Base-by-base conservation (phyloP, 345 rosid species). In the Ceriops decandra region DNA sequence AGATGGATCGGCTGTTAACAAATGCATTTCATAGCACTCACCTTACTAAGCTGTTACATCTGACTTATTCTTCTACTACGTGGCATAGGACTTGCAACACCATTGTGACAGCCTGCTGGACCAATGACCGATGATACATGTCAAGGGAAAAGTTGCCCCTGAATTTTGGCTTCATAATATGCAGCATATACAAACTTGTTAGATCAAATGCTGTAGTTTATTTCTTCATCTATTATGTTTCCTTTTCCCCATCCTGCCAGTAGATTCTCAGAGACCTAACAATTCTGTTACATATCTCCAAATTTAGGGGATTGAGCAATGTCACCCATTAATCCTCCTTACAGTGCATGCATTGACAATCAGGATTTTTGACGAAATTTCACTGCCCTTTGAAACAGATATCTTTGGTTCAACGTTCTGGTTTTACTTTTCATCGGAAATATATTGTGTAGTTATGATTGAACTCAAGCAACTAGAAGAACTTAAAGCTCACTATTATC, bases 51-150 rank as follows among this genome's bases (percentile, higher is more conserved):
- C 49, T 42, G 69, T 47, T 67, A 64, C 64, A 21, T 68, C 76
- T 82, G 71, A 77, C 74, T 64, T 72, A 52, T 52, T 80, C 69
- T 72, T 83, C 63, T 82, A 70, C 79, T 69, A 68, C 70, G 58
- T 84, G 82, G 62, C 54, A 81, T 90, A 87, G 96, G 95, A 80
- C 28, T 90, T 87, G 96, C 96, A 57, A 85, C 87, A 68, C 87
- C 93, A n/a, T 88, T 90, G 91, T 92, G 92, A 92, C 85, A 66
- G 80, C 64, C 67, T 75, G 84, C 84, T 82, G 86, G 83, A 76
- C 73, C 82, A 64, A 31, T 77, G 57, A 73, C 70, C 42, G 73
- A 78, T 77, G 76, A 62, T 70, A 68, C 72, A 70, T 70, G 72
- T 74, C 72, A 77, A 74, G 60, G 80, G 65, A 72, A 76, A 81